These are phyloP conservation scores for Bruguiera gymnorhiza DNA, from an alignment of 345 rosid species.

Conservation along the genomic window DNA sequence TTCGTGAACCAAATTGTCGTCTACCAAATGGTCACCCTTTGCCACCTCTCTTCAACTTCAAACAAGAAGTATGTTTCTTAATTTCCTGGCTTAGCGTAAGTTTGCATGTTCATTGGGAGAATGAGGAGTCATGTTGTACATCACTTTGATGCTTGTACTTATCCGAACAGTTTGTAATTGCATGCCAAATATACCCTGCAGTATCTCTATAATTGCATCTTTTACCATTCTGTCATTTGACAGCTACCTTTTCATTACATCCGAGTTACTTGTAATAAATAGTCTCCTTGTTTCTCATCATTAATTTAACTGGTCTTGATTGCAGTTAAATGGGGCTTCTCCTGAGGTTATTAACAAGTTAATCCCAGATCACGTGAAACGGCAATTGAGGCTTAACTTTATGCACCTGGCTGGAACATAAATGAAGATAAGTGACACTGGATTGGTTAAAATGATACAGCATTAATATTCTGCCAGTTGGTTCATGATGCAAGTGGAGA, in stretches of 20 bases:
- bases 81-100: neutral
- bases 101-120: neutral
- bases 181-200: neutral
- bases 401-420: constrained; percentile 66
- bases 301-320: constrained; percentile 6
- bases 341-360: constrained; percentile 73
- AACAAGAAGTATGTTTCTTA: constrained; percentile 53
- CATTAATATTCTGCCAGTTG: constrained; percentile 18
- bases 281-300: neutral
- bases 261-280: neutral
- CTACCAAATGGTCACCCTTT: constrained; percentile 27
- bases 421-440: constrained; percentile 8
- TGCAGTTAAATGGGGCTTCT: constrained; percentile 63
- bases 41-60: constrained; percentile 33
- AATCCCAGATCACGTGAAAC: constrained; percentile 75
- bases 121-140: neutral
- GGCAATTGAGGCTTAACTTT: constrained; percentile 69
- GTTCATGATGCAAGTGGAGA: constrained; percentile 22
- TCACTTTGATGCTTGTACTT: neutral
- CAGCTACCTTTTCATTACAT: neutral
- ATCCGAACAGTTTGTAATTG: neutral
- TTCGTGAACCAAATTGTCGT: constrained; percentile 32
- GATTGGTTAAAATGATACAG: neutral
- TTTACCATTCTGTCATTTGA: neutral
- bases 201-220: too few relatives aligned